Percentiles rank a stretch among this genome's conserved stretches.
Evolutionary conservation across 306 rosid genomes (phyloP).

Genomic region (Quercus cerris): DNA sequence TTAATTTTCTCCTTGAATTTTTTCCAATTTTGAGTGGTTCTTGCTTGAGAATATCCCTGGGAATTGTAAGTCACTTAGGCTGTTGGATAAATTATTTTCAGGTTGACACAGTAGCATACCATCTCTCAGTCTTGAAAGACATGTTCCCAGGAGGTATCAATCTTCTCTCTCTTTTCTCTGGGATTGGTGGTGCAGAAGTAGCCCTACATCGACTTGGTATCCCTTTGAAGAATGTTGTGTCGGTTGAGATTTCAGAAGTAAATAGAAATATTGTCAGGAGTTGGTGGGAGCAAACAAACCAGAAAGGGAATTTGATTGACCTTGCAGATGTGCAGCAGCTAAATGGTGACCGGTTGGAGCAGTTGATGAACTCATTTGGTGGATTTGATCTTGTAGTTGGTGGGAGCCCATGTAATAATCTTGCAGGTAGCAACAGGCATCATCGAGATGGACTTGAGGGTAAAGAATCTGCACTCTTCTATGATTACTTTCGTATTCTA

Average conservation of each 20-base stretch:
- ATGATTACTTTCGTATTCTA: slow-evolving; percentile 66
- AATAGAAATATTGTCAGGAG: slow-evolving; percentile 73
- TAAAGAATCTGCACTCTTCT: slow-evolving; percentile 74
- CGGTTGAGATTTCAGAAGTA: slow-evolving; percentile 75
- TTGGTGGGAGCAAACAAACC: slow-evolving; percentile 99
- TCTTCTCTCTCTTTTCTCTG: slow-evolving; percentile 89
- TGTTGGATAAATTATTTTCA: slow-evolving; percentile 35
- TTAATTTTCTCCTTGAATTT: neutral
- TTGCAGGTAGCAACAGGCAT: slow-evolving; percentile 87
- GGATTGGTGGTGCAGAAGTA: slow-evolving; percentile 96
- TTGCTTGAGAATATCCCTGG: neutral
- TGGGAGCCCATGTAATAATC: slow-evolving; percentile 94
- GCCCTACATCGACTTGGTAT: slow-evolving; percentile 87
- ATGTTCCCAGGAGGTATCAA: slow-evolving; percentile 81
- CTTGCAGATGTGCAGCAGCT: slow-evolving; percentile 59
- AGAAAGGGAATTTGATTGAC: slow-evolving; percentile 66
- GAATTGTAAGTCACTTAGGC: slow-evolving; percentile 11
- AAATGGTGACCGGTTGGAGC: slow-evolving; percentile 48
- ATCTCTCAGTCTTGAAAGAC: slow-evolving; percentile 74
- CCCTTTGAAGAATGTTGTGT: slow-evolving; percentile 73
- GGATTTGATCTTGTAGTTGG: slow-evolving; percentile 89
- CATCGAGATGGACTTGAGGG: slow-evolving; percentile 89
- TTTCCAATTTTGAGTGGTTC: neutral
- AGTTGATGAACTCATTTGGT: slow-evolving; percentile 53
- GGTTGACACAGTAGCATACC: slow-evolving; percentile 97